phyloP scores from a whole-genome alignment of 1,284 basidiomycete genomes.

The Entoloma clypeatum region DNA sequence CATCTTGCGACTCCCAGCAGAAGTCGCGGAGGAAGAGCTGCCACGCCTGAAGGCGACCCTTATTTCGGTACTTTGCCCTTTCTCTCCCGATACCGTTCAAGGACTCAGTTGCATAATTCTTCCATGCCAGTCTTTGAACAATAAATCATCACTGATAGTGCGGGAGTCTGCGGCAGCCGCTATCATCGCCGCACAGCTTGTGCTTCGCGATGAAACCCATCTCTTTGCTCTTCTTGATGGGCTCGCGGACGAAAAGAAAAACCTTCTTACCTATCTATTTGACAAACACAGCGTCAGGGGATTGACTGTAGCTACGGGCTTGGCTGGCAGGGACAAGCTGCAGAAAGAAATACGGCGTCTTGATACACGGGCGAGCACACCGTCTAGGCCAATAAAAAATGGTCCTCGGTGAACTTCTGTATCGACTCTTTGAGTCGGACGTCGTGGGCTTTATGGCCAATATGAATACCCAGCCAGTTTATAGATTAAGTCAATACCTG shows the following conservation, averaged over 20 bases:
- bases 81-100: too few species aligned
- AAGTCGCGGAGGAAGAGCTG: slow-evolving; percentile 81
- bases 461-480: too few species aligned
- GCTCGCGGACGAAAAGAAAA: slow-evolving; percentile 80
- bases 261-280: slow-evolving; percentile 79
- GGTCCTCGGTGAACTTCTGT: not conserved
- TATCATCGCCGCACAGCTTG: slow-evolving; percentile 76
- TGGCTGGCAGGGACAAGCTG: slow-evolving; percentile 56
- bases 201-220: slow-evolving; percentile 75
- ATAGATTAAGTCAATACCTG: too few species aligned
- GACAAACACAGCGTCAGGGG: slow-evolving; percentile 75
- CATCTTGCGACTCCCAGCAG: slow-evolving; percentile 69
- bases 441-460: too few species aligned
- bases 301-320: slow-evolving; percentile 26
- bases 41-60: slow-evolving; percentile 68
- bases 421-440: too few species aligned
- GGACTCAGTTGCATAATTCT: not conserved
- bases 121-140: slow-evolving; percentile 58
- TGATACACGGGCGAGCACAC: slow-evolving; percentile 71
- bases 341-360: slow-evolving; percentile 73
- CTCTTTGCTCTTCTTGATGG: slow-evolving; percentile 75
- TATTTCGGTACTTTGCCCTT: slow-evolving; percentile 54
- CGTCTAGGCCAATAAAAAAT: slow-evolving; percentile 30
- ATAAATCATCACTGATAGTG: slow-evolving; percentile 66
- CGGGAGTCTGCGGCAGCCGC: slow-evolving; percentile 76